Conservation (phyloP, 352 stramenopile genomes). For the Globisporangium parvum region DNA sequence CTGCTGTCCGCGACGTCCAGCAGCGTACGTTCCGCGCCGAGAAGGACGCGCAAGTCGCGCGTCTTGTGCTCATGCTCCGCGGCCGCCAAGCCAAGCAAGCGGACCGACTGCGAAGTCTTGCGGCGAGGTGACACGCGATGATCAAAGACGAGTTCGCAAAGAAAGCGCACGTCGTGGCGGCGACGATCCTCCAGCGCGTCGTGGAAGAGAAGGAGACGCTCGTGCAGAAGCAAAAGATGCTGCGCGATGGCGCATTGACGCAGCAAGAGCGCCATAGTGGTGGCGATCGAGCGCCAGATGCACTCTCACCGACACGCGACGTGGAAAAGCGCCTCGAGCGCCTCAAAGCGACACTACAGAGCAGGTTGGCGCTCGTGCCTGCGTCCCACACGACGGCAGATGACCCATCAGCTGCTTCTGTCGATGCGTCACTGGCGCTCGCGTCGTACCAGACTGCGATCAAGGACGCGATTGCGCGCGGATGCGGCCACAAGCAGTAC, state of each 20-base stretch:
- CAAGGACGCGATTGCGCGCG: constrained; percentile 7
- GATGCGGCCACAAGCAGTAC: background rate
- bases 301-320: background rate
- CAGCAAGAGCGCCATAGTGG: background rate
- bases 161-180: constrained; percentile 37
- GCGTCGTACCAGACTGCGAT: constrained; percentile 4
- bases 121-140: constrained; percentile 19
- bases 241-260: constrained; percentile 1
- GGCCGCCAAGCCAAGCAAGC: constrained; percentile 22
- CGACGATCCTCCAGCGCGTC: constrained; percentile 45
- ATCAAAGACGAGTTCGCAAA: constrained; percentile 49
- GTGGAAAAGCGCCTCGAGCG: constrained; percentile 15
- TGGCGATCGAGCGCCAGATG: background rate
- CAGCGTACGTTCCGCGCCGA: constrained; percentile 16
- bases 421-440: background rate
- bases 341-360: constrained; percentile 18
- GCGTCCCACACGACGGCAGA: background rate
- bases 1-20: constrained; percentile 4
- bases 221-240: constrained; percentile 27
- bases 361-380: background rate
- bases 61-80: constrained; percentile 45
- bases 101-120: constrained; percentile 16
- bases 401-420: background rate
- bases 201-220: constrained; percentile 47
- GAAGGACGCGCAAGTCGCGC: constrained; percentile 34